Evolutionary conservation across 352 stramenopile species (phyloP).

Genomic region (Achlya hypogyna): DNA sequence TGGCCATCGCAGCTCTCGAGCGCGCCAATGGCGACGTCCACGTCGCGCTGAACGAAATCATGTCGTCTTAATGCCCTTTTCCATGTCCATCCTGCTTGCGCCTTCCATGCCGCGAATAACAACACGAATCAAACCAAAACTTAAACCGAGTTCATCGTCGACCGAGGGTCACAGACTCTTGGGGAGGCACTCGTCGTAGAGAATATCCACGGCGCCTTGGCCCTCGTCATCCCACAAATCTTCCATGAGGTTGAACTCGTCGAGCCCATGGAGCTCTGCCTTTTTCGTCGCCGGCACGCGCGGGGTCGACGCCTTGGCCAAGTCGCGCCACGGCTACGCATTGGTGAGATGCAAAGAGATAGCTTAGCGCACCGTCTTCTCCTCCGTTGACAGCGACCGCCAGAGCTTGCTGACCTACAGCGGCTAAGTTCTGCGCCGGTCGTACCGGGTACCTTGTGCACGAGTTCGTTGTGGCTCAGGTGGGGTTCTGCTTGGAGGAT

Average conservation of each 20-base stretch:
- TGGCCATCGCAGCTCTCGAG: constrained; percentile 58
- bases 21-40: constrained; percentile 74
- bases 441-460: background rate
- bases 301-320: background rate
- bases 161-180: background rate
- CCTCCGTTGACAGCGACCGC: background rate
- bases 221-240: constrained; percentile 8
- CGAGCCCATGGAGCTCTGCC: background rate
- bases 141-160: no score
- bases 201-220: background rate
- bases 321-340: background rate
- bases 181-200: constrained; percentile 5
- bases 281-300: background rate
- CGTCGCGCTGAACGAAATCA: constrained; percentile 69
- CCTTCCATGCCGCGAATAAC: no score
- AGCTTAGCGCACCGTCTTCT: background rate
- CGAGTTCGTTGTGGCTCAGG: constrained; percentile 11
- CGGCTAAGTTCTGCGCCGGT: background rate
- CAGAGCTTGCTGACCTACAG: constrained; percentile 7
- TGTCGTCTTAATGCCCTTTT: constrained; percentile 24
- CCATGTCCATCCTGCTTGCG: no score
- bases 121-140: background rate
- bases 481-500: background rate
- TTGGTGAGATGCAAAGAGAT: background rate
- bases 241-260: constrained; percentile 11